These are phyloP conservation scores for Fomes fomentarius DNA, from an alignment of 1,284 basidiomycete species.

Conservation along the genomic window DNA sequence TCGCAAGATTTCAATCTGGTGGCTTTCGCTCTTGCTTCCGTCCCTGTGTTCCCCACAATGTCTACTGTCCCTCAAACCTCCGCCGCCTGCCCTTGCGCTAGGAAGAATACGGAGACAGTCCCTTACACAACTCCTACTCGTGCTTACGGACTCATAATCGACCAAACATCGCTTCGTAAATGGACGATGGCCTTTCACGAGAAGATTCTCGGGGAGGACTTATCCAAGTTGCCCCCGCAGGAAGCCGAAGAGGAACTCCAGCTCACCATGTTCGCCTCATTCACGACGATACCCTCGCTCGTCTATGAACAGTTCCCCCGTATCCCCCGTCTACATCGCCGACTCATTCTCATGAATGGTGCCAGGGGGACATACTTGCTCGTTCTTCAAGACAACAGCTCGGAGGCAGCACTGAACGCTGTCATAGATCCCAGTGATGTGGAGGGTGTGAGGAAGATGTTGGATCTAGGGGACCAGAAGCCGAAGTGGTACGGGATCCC, in stretches of 20 bases:
- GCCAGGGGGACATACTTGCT: background rate
- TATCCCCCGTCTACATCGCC: background rate
- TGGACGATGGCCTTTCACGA: background rate
- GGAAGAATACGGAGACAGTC: no score
- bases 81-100: no score
- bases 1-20: no score
- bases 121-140: no score
- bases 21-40: no score
- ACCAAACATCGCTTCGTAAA: background rate
- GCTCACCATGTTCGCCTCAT: background rate
- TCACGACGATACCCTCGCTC: background rate
- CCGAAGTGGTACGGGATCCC: background rate
- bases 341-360: background rate
- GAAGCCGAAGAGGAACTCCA: background rate
- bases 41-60: no score
- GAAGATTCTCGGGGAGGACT: background rate
- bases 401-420: conserved; percentile 32
- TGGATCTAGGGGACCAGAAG: background rate
- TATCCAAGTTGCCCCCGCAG: background rate
- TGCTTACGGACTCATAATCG: background rate
- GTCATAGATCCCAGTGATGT: background rate
- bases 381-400: background rate
- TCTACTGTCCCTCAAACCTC: no score
- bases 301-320: background rate
- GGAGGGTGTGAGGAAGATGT: background rate